Conservation (phyloP, 2,329 filamentous ascomycete genomes). For the Torrubiellomyces zombiae region DNA sequence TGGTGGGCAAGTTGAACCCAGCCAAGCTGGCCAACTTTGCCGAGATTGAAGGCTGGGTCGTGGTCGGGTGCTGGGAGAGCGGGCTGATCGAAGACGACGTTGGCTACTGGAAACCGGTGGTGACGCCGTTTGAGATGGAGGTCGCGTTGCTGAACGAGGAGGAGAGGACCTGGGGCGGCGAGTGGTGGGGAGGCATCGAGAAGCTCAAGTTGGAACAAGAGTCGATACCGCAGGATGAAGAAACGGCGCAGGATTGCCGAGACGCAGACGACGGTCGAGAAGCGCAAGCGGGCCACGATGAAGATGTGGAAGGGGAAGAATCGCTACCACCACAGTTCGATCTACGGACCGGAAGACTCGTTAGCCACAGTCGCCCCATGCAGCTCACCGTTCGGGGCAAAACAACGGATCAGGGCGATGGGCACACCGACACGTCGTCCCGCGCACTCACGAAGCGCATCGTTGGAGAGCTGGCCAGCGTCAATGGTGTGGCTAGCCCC, state of each 20-base stretch:
- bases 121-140: conserved; percentile 88
- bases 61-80: conserved; percentile 97
- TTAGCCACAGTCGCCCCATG: conserved; percentile 67
- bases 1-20: conserved; percentile 90
- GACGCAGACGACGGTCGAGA: conserved; percentile 4
- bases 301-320: conserved; percentile 43
- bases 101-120: conserved; percentile 73
- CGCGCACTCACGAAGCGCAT: conserved; percentile 39
- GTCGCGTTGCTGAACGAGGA: conserved; percentile 61
- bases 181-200: conserved; percentile 81
- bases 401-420: conserved; percentile 6
- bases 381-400: conserved; percentile 20
- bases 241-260: conserved; percentile 6
- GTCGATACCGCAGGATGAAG: conserved; percentile 1
- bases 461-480: conserved; percentile 53
- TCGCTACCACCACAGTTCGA: conserved; percentile 84
- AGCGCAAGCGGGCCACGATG: too few species aligned
- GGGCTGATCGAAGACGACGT: conserved; percentile 69
- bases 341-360: conserved; percentile 69
- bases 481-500: conserved; percentile 79
- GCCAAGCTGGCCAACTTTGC: conserved; percentile 94
- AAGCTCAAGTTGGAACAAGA: conserved; percentile 35
- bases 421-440: conserved; percentile 5
- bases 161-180: conserved; percentile 66
- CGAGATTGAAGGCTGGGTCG: conserved; percentile 91